Conservation (phyloP, 768 basidiomycete genomes). For the Glaciozyma antarctica region DNA sequence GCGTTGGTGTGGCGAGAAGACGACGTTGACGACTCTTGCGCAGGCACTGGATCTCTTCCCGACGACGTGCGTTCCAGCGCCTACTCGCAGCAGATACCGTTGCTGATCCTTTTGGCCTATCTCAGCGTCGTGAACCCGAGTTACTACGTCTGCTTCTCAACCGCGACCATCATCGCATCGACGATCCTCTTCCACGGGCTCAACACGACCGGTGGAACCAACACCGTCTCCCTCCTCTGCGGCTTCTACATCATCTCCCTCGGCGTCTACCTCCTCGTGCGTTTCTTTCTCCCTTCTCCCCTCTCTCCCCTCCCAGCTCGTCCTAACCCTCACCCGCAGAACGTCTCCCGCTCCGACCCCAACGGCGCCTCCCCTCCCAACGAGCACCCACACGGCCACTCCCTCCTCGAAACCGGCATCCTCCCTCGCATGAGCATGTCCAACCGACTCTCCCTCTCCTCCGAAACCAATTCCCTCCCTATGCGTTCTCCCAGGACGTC, state of each 20-base stretch:
- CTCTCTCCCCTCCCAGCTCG: background rate
- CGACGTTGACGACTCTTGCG: background rate
- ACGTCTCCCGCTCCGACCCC: slow-evolving; percentile 30
- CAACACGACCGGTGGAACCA: slow-evolving; percentile 71
- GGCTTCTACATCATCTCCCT: slow-evolving; percentile 91
- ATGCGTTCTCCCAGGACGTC: background rate
- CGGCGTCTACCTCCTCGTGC: slow-evolving; percentile 76
- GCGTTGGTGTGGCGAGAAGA: background rate
- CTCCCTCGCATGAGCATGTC: slow-evolving; percentile 11
- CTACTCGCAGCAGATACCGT: no score
- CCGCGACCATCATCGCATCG: slow-evolving; percentile 83
- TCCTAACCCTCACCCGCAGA: slow-evolving; percentile 3
- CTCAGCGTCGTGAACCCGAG: slow-evolving; percentile 19
- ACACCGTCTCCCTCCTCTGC: slow-evolving; percentile 74
- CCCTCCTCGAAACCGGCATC: slow-evolving; percentile 15
- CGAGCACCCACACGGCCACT: slow-evolving; percentile 33
- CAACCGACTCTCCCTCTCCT: slow-evolving; percentile 15
- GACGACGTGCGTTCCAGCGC: slow-evolving; percentile 8
- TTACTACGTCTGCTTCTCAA: slow-evolving; percentile 94
- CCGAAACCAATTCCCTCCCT: slow-evolving; percentile 4
- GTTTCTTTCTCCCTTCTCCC: background rate
- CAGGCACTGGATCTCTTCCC: slow-evolving; percentile 29
- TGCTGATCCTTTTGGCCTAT: fast-evolving
- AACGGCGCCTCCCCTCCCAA: slow-evolving; percentile 8
- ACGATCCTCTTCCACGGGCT: slow-evolving; percentile 96